phyloP scores from a whole-genome alignment of 2,329 filamentous ascomycete species.

The Pestalotiopsis sp. region DNA sequence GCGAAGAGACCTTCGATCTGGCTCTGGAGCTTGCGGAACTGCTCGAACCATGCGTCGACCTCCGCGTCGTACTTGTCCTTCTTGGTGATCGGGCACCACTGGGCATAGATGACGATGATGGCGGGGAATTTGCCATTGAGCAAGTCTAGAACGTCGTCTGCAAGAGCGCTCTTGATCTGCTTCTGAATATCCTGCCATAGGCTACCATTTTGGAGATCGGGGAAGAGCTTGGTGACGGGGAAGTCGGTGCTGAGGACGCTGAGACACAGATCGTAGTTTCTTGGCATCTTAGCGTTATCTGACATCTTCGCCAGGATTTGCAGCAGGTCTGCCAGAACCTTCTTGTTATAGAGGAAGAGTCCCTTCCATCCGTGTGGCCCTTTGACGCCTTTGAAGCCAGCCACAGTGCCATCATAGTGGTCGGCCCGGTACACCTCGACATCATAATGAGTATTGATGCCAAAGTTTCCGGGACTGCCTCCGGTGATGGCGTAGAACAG shows the following conservation, averaged over 20 bases:
- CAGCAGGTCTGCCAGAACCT: not conserved
- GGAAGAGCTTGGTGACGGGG: not conserved
- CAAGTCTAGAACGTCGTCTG: not conserved
- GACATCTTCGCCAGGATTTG: not conserved
- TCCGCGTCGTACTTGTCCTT: conserved; percentile 34
- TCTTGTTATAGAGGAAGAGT: not conserved
- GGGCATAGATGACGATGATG: conserved; percentile 46
- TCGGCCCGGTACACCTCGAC: conserved; percentile 33
- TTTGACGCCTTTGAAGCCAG: not conserved
- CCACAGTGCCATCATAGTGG: not conserved
- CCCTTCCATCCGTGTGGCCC: not conserved
- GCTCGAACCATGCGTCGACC: conserved; percentile 38
- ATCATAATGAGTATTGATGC: conserved; percentile 55
- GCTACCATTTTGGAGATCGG: not conserved
- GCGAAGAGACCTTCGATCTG: not conserved
- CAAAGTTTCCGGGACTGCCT: conserved; percentile 59
- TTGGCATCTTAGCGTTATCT: not conserved
- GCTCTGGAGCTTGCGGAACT: conserved; percentile 18
- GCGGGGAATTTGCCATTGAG: conserved; percentile 36
- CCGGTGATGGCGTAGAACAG: conserved; percentile 60
- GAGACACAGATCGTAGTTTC: not conserved
- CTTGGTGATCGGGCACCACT: conserved; percentile 43
- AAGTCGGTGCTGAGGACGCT: not conserved
- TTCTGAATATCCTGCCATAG: not conserved
- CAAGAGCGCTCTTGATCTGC: not conserved